Evolutionary conservation across 2,329 filamentous ascomycete species (phyloP).

Genomic region (Phialocephala sp.): DNA sequence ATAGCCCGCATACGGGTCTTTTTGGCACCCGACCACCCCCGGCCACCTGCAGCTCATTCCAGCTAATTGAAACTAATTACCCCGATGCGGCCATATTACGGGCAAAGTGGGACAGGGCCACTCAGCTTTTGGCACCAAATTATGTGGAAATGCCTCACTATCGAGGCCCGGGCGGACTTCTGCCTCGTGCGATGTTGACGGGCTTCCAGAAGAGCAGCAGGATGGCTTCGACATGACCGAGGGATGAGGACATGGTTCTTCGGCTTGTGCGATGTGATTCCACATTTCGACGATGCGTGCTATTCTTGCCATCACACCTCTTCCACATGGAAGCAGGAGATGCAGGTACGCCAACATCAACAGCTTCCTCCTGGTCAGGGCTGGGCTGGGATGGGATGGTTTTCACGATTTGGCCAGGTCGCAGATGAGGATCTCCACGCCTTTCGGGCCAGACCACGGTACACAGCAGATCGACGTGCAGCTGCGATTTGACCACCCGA

Average conservation of each 20-base stretch:
- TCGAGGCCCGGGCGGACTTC: background rate
- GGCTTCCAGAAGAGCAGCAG: constrained; percentile 5
- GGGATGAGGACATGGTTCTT: background rate
- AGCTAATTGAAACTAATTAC: constrained; percentile 24
- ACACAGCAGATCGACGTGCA: background rate
- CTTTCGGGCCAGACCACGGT: background rate
- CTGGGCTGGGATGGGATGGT: background rate
- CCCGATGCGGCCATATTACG: constrained; percentile 26
- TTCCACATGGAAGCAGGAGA: background rate
- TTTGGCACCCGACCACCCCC: constrained; percentile 20
- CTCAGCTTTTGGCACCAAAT: constrained; percentile 8
- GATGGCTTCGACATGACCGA: background rate
- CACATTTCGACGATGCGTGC: constrained; percentile 16
- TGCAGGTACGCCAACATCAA: constrained; percentile 17
- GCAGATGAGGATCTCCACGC: background rate
- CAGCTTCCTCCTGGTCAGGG: constrained; percentile 13
- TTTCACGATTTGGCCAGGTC: background rate
- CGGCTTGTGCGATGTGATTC: constrained; percentile 4
- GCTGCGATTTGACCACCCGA: background rate
- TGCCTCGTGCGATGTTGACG: background rate
- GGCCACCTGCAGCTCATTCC: constrained; percentile 10
- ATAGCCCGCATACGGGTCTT: constrained; percentile 35
- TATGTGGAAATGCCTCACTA: constrained; percentile 11
- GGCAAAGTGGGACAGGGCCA: background rate
- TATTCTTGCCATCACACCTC: constrained; percentile 15